A percentile compares a stretch with the other conserved stretches of the same genome.
Conservation (phyloP, 2,329 filamentous ascomycete species). For the Claviceps humidiphila region DNA sequence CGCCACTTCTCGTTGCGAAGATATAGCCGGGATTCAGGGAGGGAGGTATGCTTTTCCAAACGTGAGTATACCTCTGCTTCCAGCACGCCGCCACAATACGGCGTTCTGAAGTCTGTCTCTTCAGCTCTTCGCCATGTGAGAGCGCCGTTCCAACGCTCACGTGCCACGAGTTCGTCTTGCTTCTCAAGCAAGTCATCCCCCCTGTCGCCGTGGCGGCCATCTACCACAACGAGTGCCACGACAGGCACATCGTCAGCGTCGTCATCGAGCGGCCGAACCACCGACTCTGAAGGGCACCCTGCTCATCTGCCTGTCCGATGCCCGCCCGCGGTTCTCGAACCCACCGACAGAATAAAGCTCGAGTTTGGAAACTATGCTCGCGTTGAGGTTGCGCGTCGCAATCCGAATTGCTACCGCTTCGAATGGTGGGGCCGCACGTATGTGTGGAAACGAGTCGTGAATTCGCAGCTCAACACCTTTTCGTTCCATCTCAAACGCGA, state of each 20-base stretch:
- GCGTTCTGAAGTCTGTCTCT: constrained; percentile 20
- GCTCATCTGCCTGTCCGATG: constrained; percentile 1
- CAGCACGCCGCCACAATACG: background rate
- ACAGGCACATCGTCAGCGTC: constrained; percentile 4
- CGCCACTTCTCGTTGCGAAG: constrained; percentile 83
- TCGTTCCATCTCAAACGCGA: constrained; percentile 70
- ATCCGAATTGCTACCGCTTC: constrained; percentile 71
- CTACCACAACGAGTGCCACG: constrained; percentile 11
- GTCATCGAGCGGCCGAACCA: background rate
- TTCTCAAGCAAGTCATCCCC: constrained; percentile 9
- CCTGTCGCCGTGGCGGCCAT: constrained; percentile 10
- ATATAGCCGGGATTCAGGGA: constrained; percentile 84
- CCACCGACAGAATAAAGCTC: constrained; percentile 71
- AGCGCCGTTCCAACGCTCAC: constrained; percentile 19
- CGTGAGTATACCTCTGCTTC: constrained; percentile 40
- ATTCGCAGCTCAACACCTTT: constrained; percentile 52
- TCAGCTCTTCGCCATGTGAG: constrained; percentile 35
- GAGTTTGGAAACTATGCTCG: constrained; percentile 98
- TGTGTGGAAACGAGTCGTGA: constrained; percentile 66
- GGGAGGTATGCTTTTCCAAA: constrained; percentile 79
- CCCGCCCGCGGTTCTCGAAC: constrained; percentile 25
- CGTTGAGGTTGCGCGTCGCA: constrained; percentile 63
- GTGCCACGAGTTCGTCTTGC: constrained; percentile 6
- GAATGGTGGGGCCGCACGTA: constrained; percentile 88
- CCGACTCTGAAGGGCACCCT: background rate